Evolutionary conservation across 441 rosid genomes (phyloP).

Genomic region (Adansonia grandidieri): DNA sequence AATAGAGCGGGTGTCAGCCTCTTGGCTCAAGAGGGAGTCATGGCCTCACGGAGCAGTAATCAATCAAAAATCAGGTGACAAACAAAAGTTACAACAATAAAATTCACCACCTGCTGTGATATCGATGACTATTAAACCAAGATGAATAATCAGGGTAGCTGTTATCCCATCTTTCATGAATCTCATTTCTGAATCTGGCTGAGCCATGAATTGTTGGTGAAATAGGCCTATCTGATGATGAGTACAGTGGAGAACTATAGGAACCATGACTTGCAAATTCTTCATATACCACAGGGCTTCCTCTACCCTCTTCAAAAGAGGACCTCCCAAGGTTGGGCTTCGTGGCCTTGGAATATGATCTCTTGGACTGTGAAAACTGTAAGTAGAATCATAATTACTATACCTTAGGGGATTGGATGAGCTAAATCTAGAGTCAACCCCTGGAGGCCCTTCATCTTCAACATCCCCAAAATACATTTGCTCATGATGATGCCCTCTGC

Average conservation of each 20-base stretch:
- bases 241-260: conserved; percentile 31
- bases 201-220: conserved; percentile 38
- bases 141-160: conserved; percentile 26
- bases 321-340: conserved; percentile 40
- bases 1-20: no score
- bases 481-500: conserved; percentile 48
- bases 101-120: conserved; percentile 45
- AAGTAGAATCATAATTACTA: conserved; percentile 37
- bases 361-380: conserved; percentile 32
- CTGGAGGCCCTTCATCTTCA: conserved; percentile 60
- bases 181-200: conserved; percentile 32
- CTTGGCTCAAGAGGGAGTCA: no score
- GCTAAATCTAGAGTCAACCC: conserved; percentile 44
- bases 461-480: conserved; percentile 47
- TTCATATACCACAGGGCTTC: conserved; percentile 43
- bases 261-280: conserved; percentile 35
- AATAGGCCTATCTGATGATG: conserved; percentile 19
- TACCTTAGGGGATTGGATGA: conserved; percentile 54
- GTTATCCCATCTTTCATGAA: conserved; percentile 35
- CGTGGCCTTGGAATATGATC: conserved; percentile 24
- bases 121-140: conserved; percentile 30
- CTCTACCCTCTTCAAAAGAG: conserved; percentile 45
- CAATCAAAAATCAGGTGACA: neutral
- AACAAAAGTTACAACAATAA: conserved; percentile 2
- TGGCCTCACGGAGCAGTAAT: no score